Base-by-base conservation (phyloP, 306 rosid genomes). In the Abrus pulchellus region DNA sequence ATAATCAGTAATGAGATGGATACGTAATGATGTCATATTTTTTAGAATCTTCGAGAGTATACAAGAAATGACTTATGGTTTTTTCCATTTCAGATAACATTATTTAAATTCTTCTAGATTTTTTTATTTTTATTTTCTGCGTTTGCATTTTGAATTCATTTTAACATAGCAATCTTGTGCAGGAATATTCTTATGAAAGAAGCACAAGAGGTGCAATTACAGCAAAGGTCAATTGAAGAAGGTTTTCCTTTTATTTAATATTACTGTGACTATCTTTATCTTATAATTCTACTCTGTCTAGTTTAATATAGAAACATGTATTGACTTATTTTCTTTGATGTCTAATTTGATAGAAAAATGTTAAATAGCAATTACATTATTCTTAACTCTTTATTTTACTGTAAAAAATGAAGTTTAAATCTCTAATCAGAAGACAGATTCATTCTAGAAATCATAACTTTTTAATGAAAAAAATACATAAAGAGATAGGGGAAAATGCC, bases 171-270 rank as follows among this genome's bases (percentile, higher is more conserved):
- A 53, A 60, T 30, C 43, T 82, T 74, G 54, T 85, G 86, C 90
- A 94, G 99, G 99, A 86, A 82, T 76, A 66, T 93, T 77, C 70
- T 91, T 20, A 59, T 60, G 70, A 87, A 89, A 72, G 95, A 93
- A 72, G 82, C 97, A 4, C 27, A 30, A 59, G 91, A 86, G 78
- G 86, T 61, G 75, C 94, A 84, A 34, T 83, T 93, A 60, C 93
- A 90, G n/a, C 95, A 70, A 62, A 85, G 81, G 84, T 68, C 87
- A 68, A 49, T 44, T 52, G 86, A 74, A 80, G 85, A 91, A 90
- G 97, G 97, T 94, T 71, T 75, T 74, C 41, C 52, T 84, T 79
- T 68, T 48, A 38, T 70, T 79, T 72, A 66, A 36, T 73, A 41
- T 68, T 47, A 30, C 57, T 33, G 64, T 52, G 57, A 49, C 78